A percentile compares a stretch with the other conserved stretches of the same genome.
These are phyloP conservation scores for Didymosphaeria variabile DNA, from an alignment of 2,329 filamentous ascomycete genomes.

Conservation along the genomic window DNA sequence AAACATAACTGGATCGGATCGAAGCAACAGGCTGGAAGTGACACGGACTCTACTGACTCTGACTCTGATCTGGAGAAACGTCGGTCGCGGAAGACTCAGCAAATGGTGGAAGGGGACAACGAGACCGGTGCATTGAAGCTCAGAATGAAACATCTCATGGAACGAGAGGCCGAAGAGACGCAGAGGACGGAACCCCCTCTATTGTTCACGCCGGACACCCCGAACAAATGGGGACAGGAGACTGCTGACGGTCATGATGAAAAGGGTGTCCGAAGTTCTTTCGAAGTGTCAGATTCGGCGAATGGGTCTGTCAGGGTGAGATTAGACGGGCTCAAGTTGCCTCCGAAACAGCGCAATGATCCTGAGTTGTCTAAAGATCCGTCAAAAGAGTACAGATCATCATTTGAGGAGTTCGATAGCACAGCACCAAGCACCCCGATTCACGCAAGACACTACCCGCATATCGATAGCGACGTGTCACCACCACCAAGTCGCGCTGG, in stretches of 20 bases:
- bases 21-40: slow-evolving; percentile 37
- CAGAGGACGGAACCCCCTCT: slow-evolving; percentile 48
- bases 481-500: slow-evolving; percentile 45
- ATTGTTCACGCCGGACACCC: slow-evolving; percentile 53
- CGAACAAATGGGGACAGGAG: slow-evolving; percentile 50
- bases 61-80: slow-evolving; percentile 59
- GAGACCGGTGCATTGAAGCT: slow-evolving; percentile 58
- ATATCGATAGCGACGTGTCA: slow-evolving; percentile 47
- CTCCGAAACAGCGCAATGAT: slow-evolving; percentile 30
- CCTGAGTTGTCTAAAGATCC: slow-evolving; percentile 29
- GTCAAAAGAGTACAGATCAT: slow-evolving; percentile 48
- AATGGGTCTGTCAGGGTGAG: slow-evolving; percentile 33
- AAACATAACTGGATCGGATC: slow-evolving; percentile 42
- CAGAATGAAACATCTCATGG: slow-evolving; percentile 56
- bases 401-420: slow-evolving; percentile 49
- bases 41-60: slow-evolving; percentile 46
- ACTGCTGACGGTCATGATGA: slow-evolving; percentile 30
- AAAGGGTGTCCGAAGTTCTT: slow-evolving; percentile 31
- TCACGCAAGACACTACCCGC: slow-evolving; percentile 39
- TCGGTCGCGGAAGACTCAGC: slow-evolving; percentile 60
- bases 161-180: slow-evolving; percentile 52
- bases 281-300: slow-evolving; percentile 31
- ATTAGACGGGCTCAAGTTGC: slow-evolving; percentile 32
- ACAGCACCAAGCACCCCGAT: slow-evolving; percentile 51
- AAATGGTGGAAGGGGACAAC: slow-evolving; percentile 55